Evolutionary conservation across 148 eudicot genomes (phyloP).

Genomic region (Rhododendron henanense): DNA sequence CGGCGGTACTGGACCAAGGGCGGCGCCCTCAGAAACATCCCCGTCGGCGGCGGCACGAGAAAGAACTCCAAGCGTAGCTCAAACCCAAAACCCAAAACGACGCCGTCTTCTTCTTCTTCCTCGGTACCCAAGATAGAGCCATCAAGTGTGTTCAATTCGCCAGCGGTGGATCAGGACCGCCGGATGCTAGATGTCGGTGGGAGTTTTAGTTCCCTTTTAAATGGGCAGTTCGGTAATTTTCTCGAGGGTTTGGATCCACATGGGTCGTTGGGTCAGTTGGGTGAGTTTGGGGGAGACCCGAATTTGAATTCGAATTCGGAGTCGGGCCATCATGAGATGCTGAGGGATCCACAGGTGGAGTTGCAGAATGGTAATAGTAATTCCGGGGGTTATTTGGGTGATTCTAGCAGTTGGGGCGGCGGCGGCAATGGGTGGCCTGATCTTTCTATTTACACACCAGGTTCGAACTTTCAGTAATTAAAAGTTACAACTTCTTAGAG

Average conservation of each 20-base stretch:
- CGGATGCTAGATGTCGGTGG: constrained; percentile 27
- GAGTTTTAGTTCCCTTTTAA: constrained; percentile 32
- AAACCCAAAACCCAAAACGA: constrained; percentile 12
- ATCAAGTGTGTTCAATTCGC: not conserved
- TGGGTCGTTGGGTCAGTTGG: constrained; percentile 22
- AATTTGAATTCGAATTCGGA: constrained; percentile 21
- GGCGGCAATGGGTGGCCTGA: constrained; percentile 50
- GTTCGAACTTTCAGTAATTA: constrained; percentile 43
- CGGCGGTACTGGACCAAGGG: constrained; percentile 47
- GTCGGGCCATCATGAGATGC: constrained; percentile 13
- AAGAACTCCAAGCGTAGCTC: constrained; percentile 33
- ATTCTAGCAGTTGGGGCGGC: constrained; percentile 24
- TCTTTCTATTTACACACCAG: constrained; percentile 63
- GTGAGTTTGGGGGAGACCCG: constrained; percentile 21
- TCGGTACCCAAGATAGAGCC: not conserved
- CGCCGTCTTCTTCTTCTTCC: constrained; percentile 5
- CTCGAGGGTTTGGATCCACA: constrained; percentile 29
- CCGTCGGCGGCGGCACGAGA: constrained; percentile 42
- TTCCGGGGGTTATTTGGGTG: constrained; percentile 28
- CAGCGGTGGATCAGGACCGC: constrained; percentile 8
- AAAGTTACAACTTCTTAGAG: not conserved
- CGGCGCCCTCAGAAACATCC: constrained; percentile 41
- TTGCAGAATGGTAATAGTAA: constrained; percentile 7
- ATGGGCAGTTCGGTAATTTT: constrained; percentile 39
- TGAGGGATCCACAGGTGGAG: constrained; percentile 11